These are phyloP conservation scores for Acanthamoeba rhysodes DNA, from an alignment of 208 protist genomes.

Conservation along the genomic window DNA sequence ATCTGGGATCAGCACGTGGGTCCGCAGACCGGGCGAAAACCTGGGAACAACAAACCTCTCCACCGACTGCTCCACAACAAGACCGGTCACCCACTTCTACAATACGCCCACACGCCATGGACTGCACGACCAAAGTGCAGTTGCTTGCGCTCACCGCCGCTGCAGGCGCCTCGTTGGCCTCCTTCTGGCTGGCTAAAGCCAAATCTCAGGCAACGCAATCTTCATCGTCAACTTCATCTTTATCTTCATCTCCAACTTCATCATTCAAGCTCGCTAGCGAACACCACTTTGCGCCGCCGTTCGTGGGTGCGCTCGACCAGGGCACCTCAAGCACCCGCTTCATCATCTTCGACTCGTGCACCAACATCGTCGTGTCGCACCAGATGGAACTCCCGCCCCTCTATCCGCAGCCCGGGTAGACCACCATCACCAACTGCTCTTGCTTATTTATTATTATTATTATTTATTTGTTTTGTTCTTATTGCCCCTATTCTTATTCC, in stretches of 20 bases:
- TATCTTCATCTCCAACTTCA: not conserved
- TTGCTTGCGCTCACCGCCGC: not conserved
- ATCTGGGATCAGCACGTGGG: no score
- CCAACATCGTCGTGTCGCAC: constrained; percentile 88
- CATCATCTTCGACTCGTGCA: constrained; percentile 94
- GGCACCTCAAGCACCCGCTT: constrained; percentile 96
- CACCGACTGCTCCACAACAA: no score
- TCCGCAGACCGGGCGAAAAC: no score
- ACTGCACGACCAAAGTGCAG: not conserved
- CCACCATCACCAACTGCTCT: not conserved
- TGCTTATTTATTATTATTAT: not conserved
- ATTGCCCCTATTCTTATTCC: not conserved
- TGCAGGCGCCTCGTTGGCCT: not conserved
- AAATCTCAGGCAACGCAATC: not conserved
- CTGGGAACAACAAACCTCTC: no score
- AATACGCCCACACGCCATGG: not conserved
- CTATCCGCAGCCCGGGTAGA: constrained; percentile 91
- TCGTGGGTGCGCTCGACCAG: constrained; percentile 95
- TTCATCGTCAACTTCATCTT: not conserved
- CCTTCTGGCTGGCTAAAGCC: not conserved
- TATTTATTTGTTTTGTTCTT: not conserved
- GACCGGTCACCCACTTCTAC: no score
- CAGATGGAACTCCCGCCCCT: constrained; percentile 93
- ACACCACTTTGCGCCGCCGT: constrained; percentile 67
- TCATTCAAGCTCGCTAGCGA: not conserved